Base-by-base conservation (phyloP, 768 basidiomycete species). In the Psilocybe tampanensis region DNA sequence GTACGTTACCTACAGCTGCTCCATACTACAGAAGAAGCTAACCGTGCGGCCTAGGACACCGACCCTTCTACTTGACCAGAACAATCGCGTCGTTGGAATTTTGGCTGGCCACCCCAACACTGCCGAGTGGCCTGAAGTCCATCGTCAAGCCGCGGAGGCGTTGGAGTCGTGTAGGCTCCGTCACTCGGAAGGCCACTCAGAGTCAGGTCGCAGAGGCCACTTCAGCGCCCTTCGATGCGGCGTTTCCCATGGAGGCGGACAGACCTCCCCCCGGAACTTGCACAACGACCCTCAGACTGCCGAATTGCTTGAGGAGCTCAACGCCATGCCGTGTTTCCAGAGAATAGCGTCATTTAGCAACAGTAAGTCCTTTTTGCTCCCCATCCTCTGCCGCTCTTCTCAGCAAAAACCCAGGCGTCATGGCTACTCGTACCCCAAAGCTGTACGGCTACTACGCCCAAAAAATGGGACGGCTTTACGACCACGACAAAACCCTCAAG, bases 71-170 rank as follows among this genome's bases (percentile, higher is more conserved):
- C n/a, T n/a, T n/a, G n/a, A n/a, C n/a, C 6, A 24, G 8, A 48
- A 11, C 3, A 2, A 19, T 5, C 22, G 47, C 3, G 29, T 24
- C 26, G 19, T 48, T 48, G 24, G 18, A 17, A 23, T 55, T 17
- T 24, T 45, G 11, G 54, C 54, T 22, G 54, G 54, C 12, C 44
- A 39, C 21, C 54, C 54, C 33, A 34, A 47, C 8, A 45, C 47
- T 22, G 23, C 17, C 8, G n/a, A 39, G 3, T 55, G 54, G 44
- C 29, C n/a, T n/a, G n/a, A n/a, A n/a, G n/a, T n/a, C n/a, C n/a
- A n/a, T n/a, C n/a, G n/a, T n/a, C n/a, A n/a, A n/a, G n/a, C n/a
- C n/a, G n/a, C n/a, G n/a, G n/a, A n/a, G n/a, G n/a, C n/a, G n/a
- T n/a, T n/a, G n/a, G n/a, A n/a, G n/a, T n/a, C n/a, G n/a, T n/a